These are phyloP conservation scores for Coemansia sp. DNA, from an alignment of 192 early-diverging fungal species.

Conservation along the genomic window DNA sequence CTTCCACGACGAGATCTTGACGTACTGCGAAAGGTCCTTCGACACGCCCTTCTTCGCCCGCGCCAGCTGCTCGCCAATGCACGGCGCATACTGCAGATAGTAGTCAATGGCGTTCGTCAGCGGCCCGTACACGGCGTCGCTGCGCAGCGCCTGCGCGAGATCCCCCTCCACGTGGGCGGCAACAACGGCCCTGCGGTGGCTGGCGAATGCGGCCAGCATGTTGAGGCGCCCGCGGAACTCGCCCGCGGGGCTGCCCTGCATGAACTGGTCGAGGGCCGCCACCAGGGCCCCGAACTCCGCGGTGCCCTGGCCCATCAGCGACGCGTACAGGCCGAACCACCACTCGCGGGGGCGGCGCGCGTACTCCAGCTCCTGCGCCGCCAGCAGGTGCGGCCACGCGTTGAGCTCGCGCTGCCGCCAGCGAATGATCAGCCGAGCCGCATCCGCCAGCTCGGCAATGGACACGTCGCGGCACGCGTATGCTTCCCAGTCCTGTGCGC, in stretches of 20 bases:
- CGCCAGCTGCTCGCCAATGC: slow-evolving; percentile 59
- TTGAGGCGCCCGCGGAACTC: slow-evolving; percentile 78
- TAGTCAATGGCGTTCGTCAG: slow-evolving; percentile 72
- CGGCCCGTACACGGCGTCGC: slow-evolving; percentile 35
- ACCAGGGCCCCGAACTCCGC: slow-evolving; percentile 43
- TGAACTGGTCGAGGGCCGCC: slow-evolving; percentile 77
- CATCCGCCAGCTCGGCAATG: slow-evolving; percentile 64
- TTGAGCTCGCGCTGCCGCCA: slow-evolving; percentile 94
- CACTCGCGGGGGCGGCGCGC: slow-evolving; percentile 65
- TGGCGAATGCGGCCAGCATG: slow-evolving; percentile 62
- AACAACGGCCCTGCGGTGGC: slow-evolving; percentile 25
- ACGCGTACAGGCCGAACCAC: slow-evolving; percentile 85
- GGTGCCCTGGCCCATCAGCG: slow-evolving; percentile 18
- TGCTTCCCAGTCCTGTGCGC: slow-evolving; percentile 93
- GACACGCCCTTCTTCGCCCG: slow-evolving; percentile 69
- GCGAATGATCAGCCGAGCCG: slow-evolving; percentile 71
- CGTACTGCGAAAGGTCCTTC: slow-evolving; percentile 89
- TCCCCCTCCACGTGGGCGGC: background rate
- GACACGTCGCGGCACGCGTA: slow-evolving; percentile 83
- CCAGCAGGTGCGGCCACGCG: slow-evolving; percentile 85
- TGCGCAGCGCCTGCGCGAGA: background rate
- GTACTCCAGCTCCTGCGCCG: slow-evolving; percentile 73
- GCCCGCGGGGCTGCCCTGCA: slow-evolving; percentile 72
- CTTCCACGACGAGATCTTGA: slow-evolving; percentile 96
- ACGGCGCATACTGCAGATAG: slow-evolving; percentile 73